Evolutionary conservation across 2,329 filamentous ascomycete genomes (phyloP), one percentile per base, ranked within the genome.

Genomic region (Tolypocladium paradoxum): DNA sequence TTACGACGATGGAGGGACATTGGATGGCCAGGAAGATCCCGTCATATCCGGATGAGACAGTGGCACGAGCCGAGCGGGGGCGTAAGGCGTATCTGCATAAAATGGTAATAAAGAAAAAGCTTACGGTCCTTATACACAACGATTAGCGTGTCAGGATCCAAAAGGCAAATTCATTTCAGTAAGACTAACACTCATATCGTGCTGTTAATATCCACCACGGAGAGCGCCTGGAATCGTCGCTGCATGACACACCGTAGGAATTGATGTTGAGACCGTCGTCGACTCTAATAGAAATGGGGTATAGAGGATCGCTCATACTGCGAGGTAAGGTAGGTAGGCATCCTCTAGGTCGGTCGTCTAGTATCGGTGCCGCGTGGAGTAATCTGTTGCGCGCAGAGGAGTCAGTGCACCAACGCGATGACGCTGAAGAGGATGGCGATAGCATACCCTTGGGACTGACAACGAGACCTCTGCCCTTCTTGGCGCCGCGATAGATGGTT

Each of bases 401-500:
- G 40, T 55, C 16, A 58, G 55, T 34, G 38, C n/a, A 14, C 31
- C 14, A 43, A 37, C 18, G 45, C 49, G 45, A 53, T 6, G 22
- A 29, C 3, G 14, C n/a, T 6, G 20, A 50, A 38, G 24, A 40
- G 12, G 2, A 38, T 4, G 20, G 36, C 12, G 45, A 12, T 2
- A 8, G n/a, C 51, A 38, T 52, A 62, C 68, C 91, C 77, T 97
- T 99, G 1, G 92, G 93, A 66, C 90, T 95, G 60, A 97, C 90
- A 40, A 99, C 93, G 61, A 99, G 73, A 86, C 95, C 93, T 51
- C 92, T 79, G 0, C 95, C 93, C 75, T 99, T 99, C 79, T 96
- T 97, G 34, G 93, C 93, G n/a, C 93, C 93, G 55, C 91, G 85
- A 69, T 97, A 99, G 56, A 99, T 91, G 5, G 91, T 96, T 77